These are phyloP conservation scores for Aspergillus brunneoviolaceus DNA, from an alignment of 2,329 filamentous ascomycete species.

Conservation along the genomic window DNA sequence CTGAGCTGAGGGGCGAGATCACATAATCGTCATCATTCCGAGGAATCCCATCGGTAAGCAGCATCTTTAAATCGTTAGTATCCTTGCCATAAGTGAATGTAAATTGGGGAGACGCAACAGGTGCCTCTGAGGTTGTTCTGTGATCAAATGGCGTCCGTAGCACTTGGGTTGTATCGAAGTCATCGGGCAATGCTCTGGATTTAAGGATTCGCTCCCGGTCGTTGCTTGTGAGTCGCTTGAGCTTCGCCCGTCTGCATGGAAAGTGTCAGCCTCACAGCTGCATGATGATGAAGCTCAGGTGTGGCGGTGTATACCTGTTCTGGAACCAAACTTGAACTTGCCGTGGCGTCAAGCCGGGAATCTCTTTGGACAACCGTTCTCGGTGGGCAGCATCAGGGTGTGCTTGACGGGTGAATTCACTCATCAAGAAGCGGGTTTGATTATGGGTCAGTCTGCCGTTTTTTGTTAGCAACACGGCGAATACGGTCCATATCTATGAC, in stretches of 20 bases:
- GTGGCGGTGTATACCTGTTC: constrained; percentile 66
- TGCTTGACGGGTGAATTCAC: constrained; percentile 90
- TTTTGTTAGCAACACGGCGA: constrained; percentile 6
- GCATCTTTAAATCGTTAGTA: constrained; percentile 27
- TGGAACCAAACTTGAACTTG: constrained; percentile 99
- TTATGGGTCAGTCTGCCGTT: constrained; percentile 77
- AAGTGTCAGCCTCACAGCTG: constrained; percentile 12
- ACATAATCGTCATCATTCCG: constrained; percentile 40
- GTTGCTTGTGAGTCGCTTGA: constrained; percentile 61
- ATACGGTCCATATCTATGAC: not conserved
- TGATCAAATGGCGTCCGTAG: constrained; percentile 55
- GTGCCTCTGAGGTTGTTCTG: constrained; percentile 47
- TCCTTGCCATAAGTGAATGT: constrained; percentile 44
- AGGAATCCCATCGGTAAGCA: constrained; percentile 36
- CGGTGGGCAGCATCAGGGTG: constrained; percentile 90
- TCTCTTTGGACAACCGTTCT: constrained; percentile 82
- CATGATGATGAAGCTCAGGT: not conserved
- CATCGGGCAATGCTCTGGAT: constrained; percentile 58
- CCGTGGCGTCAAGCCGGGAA: constrained; percentile 84
- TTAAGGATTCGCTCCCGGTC: constrained; percentile 62
- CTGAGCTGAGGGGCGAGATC: constrained; percentile 38
- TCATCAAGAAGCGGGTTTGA: constrained; percentile 97
- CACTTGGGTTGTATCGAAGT: constrained; percentile 61
- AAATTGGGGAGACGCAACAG: constrained; percentile 47
- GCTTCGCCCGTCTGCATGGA: constrained; percentile 55